Conservation (phyloP, 2,329 filamentous ascomycete genomes). For the Penicillium sp. region DNA sequence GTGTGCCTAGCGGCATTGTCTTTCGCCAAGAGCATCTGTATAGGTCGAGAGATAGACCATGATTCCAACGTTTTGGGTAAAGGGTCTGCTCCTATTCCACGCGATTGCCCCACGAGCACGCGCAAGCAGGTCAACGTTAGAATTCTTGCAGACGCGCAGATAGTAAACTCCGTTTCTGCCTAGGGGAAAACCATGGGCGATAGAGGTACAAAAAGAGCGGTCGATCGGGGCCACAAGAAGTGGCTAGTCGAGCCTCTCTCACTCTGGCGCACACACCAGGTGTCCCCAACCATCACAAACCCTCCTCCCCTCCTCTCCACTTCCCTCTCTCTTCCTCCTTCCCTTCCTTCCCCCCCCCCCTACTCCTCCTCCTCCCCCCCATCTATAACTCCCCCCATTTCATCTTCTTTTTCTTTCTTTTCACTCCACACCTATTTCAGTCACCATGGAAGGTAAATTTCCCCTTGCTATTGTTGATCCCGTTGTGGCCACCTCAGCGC, state of each 20-base stretch:
- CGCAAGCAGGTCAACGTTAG: no score
- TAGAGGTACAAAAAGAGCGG: slow-evolving; percentile 1
- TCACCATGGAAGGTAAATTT: slow-evolving; percentile 64
- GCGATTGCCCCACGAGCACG: no score
- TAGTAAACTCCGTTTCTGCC: slow-evolving; percentile 5
- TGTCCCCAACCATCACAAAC: slow-evolving; percentile 32
- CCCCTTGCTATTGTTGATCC: not conserved
- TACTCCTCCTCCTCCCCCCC: slow-evolving; percentile 22
- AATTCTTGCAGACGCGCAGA: no score
- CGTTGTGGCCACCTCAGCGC: slow-evolving; percentile 32
- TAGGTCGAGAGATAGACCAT: no score
- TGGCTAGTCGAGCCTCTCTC: slow-evolving; percentile 15
- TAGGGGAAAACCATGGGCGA: slow-evolving; percentile 7
- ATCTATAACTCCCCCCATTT: slow-evolving; percentile 26
- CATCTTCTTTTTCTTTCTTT: slow-evolving; percentile 38
- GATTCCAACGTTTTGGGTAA: no score
- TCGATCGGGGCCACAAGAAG: slow-evolving; percentile 9
- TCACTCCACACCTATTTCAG: slow-evolving; percentile 24
- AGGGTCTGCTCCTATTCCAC: no score
- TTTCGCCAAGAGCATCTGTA: no score
- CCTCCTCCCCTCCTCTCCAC: slow-evolving; percentile 20
- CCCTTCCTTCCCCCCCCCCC: slow-evolving; percentile 18
- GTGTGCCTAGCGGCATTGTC: no score
- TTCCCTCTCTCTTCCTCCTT: slow-evolving; percentile 20
- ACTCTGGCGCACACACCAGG: slow-evolving; percentile 19